Evolutionary conservation across 306 rosid genomes (phyloP), one percentile per base, ranked within the genome.

Genomic region (Sphenostylis stenocarpa): DNA sequence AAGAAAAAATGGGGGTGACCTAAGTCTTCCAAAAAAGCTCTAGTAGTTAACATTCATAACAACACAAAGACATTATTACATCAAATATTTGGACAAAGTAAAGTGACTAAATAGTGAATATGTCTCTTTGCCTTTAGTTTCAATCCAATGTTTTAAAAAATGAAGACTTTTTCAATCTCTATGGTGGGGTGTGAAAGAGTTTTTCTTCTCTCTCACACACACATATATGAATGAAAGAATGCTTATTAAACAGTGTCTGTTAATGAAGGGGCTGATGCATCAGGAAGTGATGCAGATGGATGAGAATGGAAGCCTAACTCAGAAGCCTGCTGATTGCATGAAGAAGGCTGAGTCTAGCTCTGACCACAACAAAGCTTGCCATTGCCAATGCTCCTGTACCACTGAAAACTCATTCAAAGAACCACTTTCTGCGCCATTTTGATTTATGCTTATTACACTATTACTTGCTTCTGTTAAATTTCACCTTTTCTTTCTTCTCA

Each of bases 361-460:
- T 16, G 55, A 49, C 12, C 79, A 80, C 44, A 79, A 77, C 49
- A 79, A 70, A 76, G 66, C 49, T 36, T 85, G 91, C 26, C 83
- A 82, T 15, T 86, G 93, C 57, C 88, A 86, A 10, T 89, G 96
- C 53, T 57, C 82, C 0, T 84, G 84, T 65, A 1, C 38, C 36
- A 4, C 34, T 72, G 29, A 36, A 44, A 69, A 78, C 41, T 77
- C 83, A 2, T 76, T 77, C 24, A 80, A 68, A 17, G 88, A 91
- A 31, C 97, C 97, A n/a, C 87, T 87, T 36, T 88, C 98, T 16
- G 92, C 98, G 39, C 97, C 98, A 9, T 93, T 91, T 86, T 93
- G 89, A 89, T 64, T 58, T 1, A 26, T 15, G 38, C 61, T 82
- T 15, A 8, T 17, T 45, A 36, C 4, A 4, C n/a, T n/a, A n/a